phyloP scores from a whole-genome alignment of 805 yeast genomes.

The Ogataea angusta region DNA sequence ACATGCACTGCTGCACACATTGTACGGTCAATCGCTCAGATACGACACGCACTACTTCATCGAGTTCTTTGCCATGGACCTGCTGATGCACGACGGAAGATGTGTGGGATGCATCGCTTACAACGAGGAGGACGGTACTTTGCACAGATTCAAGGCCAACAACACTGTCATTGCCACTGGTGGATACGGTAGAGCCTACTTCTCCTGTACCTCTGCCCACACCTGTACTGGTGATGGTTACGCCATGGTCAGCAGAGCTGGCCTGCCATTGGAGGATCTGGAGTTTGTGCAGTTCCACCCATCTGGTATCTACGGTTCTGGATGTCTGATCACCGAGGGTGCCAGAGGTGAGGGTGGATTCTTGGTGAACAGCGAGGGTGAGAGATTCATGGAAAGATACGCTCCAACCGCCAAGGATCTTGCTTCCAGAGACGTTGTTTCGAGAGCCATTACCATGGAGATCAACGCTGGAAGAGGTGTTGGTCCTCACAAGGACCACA shows the following conservation, averaged over 20 bases:
- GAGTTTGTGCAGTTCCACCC: constrained; percentile 99
- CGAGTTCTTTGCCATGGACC: constrained; percentile 93
- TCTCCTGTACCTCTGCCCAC: constrained; percentile 98
- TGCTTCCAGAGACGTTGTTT: constrained; percentile 97
- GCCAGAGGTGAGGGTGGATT: constrained; percentile 99
- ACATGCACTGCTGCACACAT: constrained; percentile 91
- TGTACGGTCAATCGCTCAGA: constrained; percentile 93
- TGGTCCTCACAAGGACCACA: constrained; percentile 93
- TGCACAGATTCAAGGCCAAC: constrained; percentile 96
- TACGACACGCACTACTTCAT: constrained; percentile 98
- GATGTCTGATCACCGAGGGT: constrained; percentile 98
- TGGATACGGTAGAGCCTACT: constrained; percentile 98
- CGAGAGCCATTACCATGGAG: constrained; percentile 98
- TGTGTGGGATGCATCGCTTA: constrained; percentile 97
- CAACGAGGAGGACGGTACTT: constrained; percentile 98
- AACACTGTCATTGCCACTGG: constrained; percentile 97
- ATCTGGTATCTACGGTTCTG: constrained; percentile 98
- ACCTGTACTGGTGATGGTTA: constrained; percentile 99
- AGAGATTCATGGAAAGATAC: constrained; percentile 98
- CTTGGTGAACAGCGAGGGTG: constrained; percentile 95
- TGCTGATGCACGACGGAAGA: constrained; percentile 91
- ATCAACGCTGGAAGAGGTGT: constrained; percentile 99
- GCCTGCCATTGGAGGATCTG: constrained; percentile 94
- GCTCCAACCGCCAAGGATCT: constrained; percentile 98
- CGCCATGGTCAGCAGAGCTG: constrained; percentile 98